Evolutionary conservation across 2,329 filamentous ascomycete species (phyloP).

Genomic region (Neoscytalidium dimidiatum): DNA sequence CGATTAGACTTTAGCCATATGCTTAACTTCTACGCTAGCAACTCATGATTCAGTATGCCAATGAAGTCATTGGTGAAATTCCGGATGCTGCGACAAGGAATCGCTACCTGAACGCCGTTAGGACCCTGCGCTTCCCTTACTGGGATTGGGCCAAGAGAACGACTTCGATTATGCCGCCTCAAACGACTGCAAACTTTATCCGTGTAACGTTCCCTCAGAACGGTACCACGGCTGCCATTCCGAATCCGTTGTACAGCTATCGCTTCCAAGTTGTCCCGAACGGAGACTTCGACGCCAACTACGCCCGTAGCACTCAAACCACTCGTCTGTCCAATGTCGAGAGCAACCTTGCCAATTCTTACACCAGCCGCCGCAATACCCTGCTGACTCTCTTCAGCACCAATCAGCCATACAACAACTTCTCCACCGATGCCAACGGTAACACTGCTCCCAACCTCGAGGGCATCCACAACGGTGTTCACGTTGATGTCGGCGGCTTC

Average conservation of each 20-base stretch:
- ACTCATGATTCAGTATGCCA: conserved; percentile 38
- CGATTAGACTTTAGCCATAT: too few relatives aligned
- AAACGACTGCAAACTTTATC: conserved; percentile 38
- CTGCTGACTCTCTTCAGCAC: conserved; percentile 24
- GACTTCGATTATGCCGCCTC: conserved; percentile 34
- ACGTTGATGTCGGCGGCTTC: conserved; percentile 18
- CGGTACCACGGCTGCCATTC: conserved; percentile 30
- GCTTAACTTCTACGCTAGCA: conserved; percentile 31
- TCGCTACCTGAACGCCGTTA: conserved; percentile 39
- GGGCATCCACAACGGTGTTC: conserved; percentile 32
- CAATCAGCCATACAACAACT: conserved; percentile 17
- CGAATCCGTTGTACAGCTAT: conserved; percentile 43
- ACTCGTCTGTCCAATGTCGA: conserved; percentile 48
- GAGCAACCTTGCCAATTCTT: conserved; percentile 12
- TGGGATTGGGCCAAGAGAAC: conserved; percentile 47
- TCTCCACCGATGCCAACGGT: conserved; percentile 23
- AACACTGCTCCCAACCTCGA: conserved; percentile 20
- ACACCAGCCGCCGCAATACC: conserved; percentile 20
- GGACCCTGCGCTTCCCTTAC: conserved; percentile 42
- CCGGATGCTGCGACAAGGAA: conserved; percentile 32
- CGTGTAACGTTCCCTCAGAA: conserved; percentile 36
- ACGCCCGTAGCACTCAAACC: conserved; percentile 16
- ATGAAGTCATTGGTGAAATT: conserved; percentile 38
- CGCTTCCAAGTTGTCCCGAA: conserved; percentile 28
- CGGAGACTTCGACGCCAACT: conserved; percentile 35